phyloP scores from a whole-genome alignment of 345 rosid species.

The Laguncularia racemosa region DNA sequence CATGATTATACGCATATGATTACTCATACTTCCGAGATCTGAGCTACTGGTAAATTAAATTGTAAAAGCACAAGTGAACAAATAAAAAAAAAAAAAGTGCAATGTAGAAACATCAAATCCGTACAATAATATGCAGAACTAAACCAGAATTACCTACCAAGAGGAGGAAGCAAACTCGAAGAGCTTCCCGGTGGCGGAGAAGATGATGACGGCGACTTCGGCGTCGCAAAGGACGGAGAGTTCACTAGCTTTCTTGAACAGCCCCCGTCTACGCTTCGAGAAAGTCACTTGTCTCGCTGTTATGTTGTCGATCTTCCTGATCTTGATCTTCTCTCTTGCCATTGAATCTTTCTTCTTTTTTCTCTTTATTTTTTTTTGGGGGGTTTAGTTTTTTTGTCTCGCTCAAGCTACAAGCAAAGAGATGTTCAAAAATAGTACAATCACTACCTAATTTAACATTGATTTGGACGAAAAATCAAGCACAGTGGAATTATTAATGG shows the following conservation, averaged over 20 bases:
- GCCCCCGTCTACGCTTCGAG: slow-evolving; percentile 24
- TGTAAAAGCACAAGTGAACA: not conserved
- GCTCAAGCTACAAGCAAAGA: too few species aligned
- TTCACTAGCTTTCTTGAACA: slow-evolving; percentile 21
- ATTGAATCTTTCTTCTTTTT: not conserved
- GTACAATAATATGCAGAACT: too few species aligned
- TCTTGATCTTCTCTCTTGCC: slow-evolving; percentile 25
- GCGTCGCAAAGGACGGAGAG: slow-evolving; percentile 25
- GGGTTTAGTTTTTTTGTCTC: too few species aligned
- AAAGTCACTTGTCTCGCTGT: slow-evolving; percentile 26
- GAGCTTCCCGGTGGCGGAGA: slow-evolving; percentile 26
- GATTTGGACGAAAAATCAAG: too few species aligned
- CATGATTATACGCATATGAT: too few species aligned
- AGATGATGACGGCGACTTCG: slow-evolving; percentile 21
- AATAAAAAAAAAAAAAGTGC: not conserved
- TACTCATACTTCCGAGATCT: too few species aligned
- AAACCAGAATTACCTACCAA: not conserved
- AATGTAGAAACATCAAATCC: too few species aligned
- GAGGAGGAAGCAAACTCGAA: slow-evolving; percentile 19
- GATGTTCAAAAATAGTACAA: too few species aligned
- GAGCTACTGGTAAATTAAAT: too few species aligned
- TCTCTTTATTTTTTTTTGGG: too few species aligned
- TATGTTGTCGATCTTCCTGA: slow-evolving; percentile 22
- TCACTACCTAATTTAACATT: too few species aligned
- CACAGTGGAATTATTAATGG: too few species aligned